These are phyloP conservation scores for Coriolopsis trogii DNA, from an alignment of 1,284 basidiomycete genomes.

Conservation along the genomic window DNA sequence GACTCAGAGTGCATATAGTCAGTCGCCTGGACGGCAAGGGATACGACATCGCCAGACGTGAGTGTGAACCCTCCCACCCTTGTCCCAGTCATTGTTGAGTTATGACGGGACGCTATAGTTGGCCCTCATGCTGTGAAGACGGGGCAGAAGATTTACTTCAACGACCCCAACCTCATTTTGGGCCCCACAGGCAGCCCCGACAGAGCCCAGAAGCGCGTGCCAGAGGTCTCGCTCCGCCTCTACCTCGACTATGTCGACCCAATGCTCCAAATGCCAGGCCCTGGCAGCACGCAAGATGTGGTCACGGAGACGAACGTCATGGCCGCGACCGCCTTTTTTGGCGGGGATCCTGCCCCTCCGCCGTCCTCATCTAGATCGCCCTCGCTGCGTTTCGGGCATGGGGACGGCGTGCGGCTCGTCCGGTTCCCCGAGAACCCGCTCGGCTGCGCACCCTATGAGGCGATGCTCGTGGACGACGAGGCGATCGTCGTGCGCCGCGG, in stretches of 20 bases:
- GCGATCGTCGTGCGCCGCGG: conserved; percentile 68
- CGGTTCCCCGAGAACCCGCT: conserved; percentile 51
- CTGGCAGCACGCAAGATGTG: conserved; percentile 36
- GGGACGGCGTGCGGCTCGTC: conserved; percentile 53
- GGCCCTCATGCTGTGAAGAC: conserved; percentile 80
- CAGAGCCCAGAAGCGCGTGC: conserved; percentile 22
- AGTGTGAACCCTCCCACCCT: conserved; percentile 30
- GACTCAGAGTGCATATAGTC: conserved; percentile 76
- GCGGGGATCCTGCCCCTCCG: conserved; percentile 54
- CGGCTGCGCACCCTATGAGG: conserved; percentile 63
- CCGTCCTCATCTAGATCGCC: conserved; percentile 24
- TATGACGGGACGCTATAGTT: conserved; percentile 49
- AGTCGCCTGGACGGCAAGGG: conserved; percentile 82
- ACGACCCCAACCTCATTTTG: conserved; percentile 65
- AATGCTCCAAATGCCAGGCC: conserved; percentile 40
- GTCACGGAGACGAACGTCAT: conserved; percentile 50
- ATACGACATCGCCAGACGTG: conserved; percentile 83
- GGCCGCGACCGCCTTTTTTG: conserved; percentile 74
- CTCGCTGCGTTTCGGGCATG: conserved; percentile 47
- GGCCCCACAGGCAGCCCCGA: conserved; percentile 30
- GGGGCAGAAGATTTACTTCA: conserved; percentile 82
- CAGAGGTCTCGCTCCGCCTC: conserved; percentile 61
- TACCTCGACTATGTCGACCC: conserved; percentile 54
- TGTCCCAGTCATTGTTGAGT: background rate
- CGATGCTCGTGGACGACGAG: conserved; percentile 45